These are phyloP conservation scores for Gossypium schwendimanii DNA, from an alignment of 441 rosid genomes.

Conservation along the genomic window DNA sequence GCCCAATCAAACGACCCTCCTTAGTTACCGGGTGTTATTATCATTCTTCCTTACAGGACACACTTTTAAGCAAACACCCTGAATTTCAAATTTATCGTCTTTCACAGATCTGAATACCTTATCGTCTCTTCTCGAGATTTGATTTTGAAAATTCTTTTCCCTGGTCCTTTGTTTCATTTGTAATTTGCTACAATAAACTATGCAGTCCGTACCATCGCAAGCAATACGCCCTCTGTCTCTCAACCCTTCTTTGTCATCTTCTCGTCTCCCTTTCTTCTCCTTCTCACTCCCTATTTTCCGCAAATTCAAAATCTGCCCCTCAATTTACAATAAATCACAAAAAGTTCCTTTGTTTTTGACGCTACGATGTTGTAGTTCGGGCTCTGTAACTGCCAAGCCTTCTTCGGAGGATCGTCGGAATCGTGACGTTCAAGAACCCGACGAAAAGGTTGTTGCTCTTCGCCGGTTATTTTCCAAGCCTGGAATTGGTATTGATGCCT, in stretches of 20 bases:
- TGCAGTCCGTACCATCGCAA: slow-evolving; percentile 43
- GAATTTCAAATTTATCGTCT: background rate
- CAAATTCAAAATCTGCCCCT: slow-evolving; percentile 20
- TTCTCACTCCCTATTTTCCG: slow-evolving; percentile 34
- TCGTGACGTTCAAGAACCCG: slow-evolving; percentile 29
- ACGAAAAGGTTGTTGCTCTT: slow-evolving; percentile 69
- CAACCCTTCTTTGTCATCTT: slow-evolving; percentile 31
- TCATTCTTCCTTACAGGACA: background rate
- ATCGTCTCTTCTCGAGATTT: background rate
- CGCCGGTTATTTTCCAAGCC: slow-evolving; percentile 58
- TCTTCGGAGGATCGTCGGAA: slow-evolving; percentile 51
- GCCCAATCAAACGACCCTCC: background rate
- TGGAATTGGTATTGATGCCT: slow-evolving; percentile 74
- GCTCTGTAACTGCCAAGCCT: slow-evolving; percentile 58
- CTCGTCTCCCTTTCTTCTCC: slow-evolving; percentile 26
- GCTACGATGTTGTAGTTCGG: slow-evolving; percentile 40
- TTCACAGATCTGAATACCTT: background rate
- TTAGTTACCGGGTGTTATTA: background rate
- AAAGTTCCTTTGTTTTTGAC: slow-evolving; percentile 17
- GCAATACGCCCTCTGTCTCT: slow-evolving; percentile 49
- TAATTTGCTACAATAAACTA: slow-evolving; percentile 2
- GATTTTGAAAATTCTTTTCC: background rate
- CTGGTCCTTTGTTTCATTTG: background rate
- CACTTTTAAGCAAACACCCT: background rate
- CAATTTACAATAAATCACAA: slow-evolving; percentile 10